These are phyloP conservation scores for Clavispora vitiphila DNA, from an alignment of 805 yeast species.

Conservation along the genomic window DNA sequence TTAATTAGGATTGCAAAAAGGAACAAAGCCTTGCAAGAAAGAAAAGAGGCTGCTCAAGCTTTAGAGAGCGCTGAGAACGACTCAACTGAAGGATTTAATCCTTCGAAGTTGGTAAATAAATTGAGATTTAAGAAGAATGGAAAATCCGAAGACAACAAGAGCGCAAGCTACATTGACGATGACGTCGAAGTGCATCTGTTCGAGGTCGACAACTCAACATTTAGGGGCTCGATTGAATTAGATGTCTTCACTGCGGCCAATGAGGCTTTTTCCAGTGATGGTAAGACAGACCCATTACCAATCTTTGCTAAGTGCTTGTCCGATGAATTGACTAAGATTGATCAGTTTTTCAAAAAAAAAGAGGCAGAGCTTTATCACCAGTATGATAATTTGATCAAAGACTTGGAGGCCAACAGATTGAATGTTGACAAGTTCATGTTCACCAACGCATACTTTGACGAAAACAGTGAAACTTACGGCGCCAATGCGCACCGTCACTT, in stretches of 20 bases:
- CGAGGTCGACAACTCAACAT: conserved; percentile 17
- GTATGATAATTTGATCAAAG: conserved; percentile 43
- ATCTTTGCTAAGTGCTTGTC: conserved; percentile 44
- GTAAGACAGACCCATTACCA: conserved; percentile 26
- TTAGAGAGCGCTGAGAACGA: conserved; percentile 3
- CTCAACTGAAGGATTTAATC: conserved; percentile 9
- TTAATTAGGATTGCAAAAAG: conserved; percentile 17
- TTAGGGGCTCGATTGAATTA: conserved; percentile 12
- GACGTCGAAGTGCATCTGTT: conserved; percentile 9
- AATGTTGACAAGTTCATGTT: conserved; percentile 23
- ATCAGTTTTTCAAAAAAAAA: conserved; percentile 44
- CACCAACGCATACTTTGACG: conserved; percentile 21
- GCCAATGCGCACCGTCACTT: conserved; percentile 18
- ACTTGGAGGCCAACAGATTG: conserved; percentile 33
- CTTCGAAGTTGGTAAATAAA: conserved; percentile 16
- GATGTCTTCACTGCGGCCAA: conserved; percentile 11
- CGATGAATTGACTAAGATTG: conserved; percentile 48
- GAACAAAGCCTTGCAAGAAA: conserved; percentile 5
- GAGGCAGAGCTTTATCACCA: conserved; percentile 44
- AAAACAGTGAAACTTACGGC: conserved; percentile 2
- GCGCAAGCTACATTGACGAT: conserved; percentile 2
- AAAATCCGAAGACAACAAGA: conserved; percentile 3
- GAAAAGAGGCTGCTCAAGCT: conserved; percentile 2
- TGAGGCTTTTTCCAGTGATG: conserved; percentile 4
- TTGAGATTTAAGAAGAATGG: conserved; percentile 11